Base-by-base conservation (phyloP, 208 protist species). In the Leishmania tarentolae region DNA sequence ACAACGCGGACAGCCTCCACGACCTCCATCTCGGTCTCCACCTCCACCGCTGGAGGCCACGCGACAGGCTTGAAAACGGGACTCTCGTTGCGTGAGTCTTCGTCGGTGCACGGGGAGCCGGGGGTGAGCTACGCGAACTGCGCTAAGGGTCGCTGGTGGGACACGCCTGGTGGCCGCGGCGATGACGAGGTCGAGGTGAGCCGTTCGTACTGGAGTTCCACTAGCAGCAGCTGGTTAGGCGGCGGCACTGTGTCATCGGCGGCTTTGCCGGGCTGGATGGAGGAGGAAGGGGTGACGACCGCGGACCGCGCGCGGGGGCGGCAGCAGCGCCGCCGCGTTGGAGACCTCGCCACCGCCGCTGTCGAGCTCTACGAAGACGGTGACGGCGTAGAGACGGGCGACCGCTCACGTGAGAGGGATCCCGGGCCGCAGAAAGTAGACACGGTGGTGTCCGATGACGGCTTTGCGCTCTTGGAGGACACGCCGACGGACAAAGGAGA, bases 161-260 rank as follows among this genome's bases (percentile, higher is more conserved):
- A 81, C 75, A 87, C 82, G 46, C 77, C 71, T 47, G 87, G 87
- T 68, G 88, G 91, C 63, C 82, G 86, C 77, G 91, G 89, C 61
- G 91, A 95, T 56, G 92, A 96, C 75, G 86, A 88, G 74, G 92
- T 97, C 7, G 90, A 96, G 82, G 85, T 96, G 56, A 97, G 90
- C 76, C 83, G 85, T 8, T 89, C 90, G 37, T 97, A 97, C 83
- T 84, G 82, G 76, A 88, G 74, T 73, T 93, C 89, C 28, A 82
- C 86, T 24, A 88, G 83, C 63, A 88, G 84, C 70, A 90, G 90
- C 37, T 97, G 94, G 92, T 87, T 97, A 15, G 90, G 90, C 37
- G 83, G 80, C 56, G 83, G 83, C 73, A 75, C 75, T 15, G 76
- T 74, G 13, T 69, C 85, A 28, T 46, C 81, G n/a, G 40, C 74